phyloP scores from a whole-genome alignment of 352 stramenopile species.

The Phytophthora fragariae region DNA sequence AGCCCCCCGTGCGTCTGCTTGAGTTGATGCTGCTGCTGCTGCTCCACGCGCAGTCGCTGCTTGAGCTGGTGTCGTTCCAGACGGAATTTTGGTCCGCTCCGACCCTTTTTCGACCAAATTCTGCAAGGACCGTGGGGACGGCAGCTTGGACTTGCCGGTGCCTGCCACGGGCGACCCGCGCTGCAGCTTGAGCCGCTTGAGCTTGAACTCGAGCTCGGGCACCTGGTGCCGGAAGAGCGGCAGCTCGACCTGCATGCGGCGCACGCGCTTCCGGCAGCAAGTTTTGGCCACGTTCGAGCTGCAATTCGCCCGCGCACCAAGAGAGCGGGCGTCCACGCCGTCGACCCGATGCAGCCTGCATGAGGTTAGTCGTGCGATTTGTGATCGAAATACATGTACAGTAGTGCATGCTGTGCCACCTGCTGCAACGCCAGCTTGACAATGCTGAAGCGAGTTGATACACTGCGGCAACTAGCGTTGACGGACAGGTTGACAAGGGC shows the following conservation, averaged over 20 bases:
- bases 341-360: neutral
- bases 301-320: neutral
- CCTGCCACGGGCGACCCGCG: neutral
- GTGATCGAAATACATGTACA: neutral
- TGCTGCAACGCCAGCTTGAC: no score
- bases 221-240: conserved; percentile 40
- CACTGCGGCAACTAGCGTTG: no score
- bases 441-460: no score
- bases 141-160: neutral
- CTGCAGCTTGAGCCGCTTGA: conserved; percentile 32
- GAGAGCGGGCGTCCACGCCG: neutral
- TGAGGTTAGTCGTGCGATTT: conserved; percentile 1
- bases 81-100: conserved; percentile 17
- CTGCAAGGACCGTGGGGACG: conserved; percentile 1
- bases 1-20: conserved; percentile 15
- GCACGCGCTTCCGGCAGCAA: conserved; percentile 27
- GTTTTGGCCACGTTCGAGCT: neutral
- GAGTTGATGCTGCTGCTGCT: conserved; percentile 20
- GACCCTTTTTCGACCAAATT: conserved; percentile 16
- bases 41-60: conserved; percentile 31
- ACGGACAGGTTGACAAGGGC: no score
- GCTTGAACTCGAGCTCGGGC: conserved; percentile 39
- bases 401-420: no score
- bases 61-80: conserved; percentile 38
- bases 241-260: conserved; percentile 39